Base-by-base conservation (phyloP, 345 rosid species). In the Atalantia buxifolia region DNA sequence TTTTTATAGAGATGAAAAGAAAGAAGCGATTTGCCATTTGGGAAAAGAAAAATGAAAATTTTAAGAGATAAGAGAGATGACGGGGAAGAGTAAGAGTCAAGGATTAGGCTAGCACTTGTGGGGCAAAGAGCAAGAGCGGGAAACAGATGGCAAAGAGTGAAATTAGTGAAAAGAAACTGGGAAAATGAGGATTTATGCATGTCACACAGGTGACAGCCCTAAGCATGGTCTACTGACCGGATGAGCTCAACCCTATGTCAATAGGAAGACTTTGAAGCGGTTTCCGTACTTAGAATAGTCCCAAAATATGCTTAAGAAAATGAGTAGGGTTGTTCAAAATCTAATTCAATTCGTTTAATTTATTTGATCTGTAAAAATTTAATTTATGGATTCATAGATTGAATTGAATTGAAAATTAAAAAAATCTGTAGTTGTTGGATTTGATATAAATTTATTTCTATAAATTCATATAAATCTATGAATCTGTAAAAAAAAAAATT, bases 201-300 rank as follows among this genome's bases (percentile, higher is more conserved):
- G 57, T 69, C 57, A 68, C 56, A 42, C 71, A 67, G 13, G 71
- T 67, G 71, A 67, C 71, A 67, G 53, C 55, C 30, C 30, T 67
- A n/a, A 40, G 27, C 21, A 40, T 24, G 56, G 33, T 33, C 68
- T 33, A 18, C 68, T 16, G 22, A 65, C 22, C 5, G 6, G 10
- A 25, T 2, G 28, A 33, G 33, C 33, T 61, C 2, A 63, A 5
- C n/a, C 22, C 19, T 61, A 0, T 61, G 31, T 25, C 18, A 10
- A 13, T 12, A 61, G 33, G 33, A 27, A 13, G 65, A n/a, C 22
- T 63, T 13, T 14, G 14, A 10, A 61, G 65, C 35, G 4, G 31
- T 9, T 25, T 3, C 31, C 18, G 4, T 4, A 9, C 30, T 45
- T 45, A 12, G 50, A 42, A 42, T 10, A 42, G 48, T 9, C 4